Conservation (phyloP, 345 rosid genomes). For the Salix udensis region DNA sequence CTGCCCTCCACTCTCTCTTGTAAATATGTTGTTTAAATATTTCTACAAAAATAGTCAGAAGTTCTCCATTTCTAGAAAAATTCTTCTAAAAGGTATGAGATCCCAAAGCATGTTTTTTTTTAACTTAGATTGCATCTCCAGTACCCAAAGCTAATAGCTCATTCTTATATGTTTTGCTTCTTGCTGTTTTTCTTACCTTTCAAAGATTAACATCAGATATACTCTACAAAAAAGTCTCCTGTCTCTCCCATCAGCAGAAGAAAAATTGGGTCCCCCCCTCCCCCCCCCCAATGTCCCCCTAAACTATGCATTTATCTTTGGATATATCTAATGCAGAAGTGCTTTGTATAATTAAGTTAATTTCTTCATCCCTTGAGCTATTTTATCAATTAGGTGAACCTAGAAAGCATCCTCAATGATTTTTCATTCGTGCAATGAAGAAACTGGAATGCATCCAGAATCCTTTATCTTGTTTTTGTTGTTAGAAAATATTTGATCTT, state of each 20-base stretch:
- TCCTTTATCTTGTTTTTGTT: neutral
- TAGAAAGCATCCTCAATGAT: neutral
- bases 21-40: neutral
- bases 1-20: slow-evolving; percentile 14
- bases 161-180: neutral
- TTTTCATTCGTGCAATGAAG: neutral
- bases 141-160: neutral
- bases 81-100: neutral
- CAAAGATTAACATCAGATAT: neutral
- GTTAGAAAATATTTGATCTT: neutral
- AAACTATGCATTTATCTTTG: neutral
- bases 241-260: neutral
- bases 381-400: neutral
- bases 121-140: neutral
- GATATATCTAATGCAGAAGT: neutral
- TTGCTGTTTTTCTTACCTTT: neutral
- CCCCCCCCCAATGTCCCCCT: neutral
- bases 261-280: neutral
- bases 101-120: neutral
- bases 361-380: slow-evolving; percentile 7
- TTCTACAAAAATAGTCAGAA: neutral
- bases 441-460: neutral
- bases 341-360: neutral
- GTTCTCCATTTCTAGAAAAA: neutral
- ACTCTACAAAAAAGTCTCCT: neutral